Evolutionary conservation across 352 stramenopile genomes (phyloP).

Genomic region (Elongisporangium prolatum): DNA sequence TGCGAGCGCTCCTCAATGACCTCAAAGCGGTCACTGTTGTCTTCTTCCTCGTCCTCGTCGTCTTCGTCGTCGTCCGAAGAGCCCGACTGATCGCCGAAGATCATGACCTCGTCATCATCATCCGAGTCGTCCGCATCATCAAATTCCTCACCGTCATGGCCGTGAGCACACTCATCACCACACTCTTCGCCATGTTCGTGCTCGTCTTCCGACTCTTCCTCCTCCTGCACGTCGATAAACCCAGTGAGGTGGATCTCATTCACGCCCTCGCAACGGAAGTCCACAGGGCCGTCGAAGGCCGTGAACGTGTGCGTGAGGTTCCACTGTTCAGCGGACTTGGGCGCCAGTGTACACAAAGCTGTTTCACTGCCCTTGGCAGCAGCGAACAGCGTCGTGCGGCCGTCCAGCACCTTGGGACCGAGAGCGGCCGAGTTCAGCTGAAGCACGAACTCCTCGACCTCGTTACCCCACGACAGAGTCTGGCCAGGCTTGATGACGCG

Average conservation of each 20-base stretch:
- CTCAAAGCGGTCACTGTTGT: constrained; percentile 56
- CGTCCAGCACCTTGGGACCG: constrained; percentile 34
- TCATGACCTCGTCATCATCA: constrained; percentile 53
- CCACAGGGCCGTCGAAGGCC: constrained; percentile 62
- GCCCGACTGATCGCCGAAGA: constrained; percentile 40
- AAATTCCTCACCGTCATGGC: constrained; percentile 9
- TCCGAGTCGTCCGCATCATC: constrained; percentile 36
- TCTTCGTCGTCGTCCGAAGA: constrained; percentile 25
- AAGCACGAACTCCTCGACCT: constrained; percentile 70
- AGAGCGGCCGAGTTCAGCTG: constrained; percentile 77
- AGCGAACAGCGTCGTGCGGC: constrained; percentile 75
- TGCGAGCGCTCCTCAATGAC: constrained; percentile 69
- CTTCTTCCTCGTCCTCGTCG: constrained; percentile 38
- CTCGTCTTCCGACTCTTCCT: constrained; percentile 58
- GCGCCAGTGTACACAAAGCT: constrained; percentile 68
- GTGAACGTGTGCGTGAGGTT: constrained; percentile 78
- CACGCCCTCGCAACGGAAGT: constrained; percentile 61
- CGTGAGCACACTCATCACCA: neutral
- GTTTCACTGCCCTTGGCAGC: constrained; percentile 65
- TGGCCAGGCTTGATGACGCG: constrained; percentile 60
- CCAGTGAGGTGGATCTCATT: constrained; percentile 81
- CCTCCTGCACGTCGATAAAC: constrained; percentile 74
- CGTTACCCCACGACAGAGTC: constrained; percentile 62
- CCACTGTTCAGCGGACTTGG: constrained; percentile 61
- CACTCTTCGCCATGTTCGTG: constrained; percentile 15